phyloP scores from a whole-genome alignment of 2,329 filamentous ascomycete genomes.

The Fusarium aywerte region DNA sequence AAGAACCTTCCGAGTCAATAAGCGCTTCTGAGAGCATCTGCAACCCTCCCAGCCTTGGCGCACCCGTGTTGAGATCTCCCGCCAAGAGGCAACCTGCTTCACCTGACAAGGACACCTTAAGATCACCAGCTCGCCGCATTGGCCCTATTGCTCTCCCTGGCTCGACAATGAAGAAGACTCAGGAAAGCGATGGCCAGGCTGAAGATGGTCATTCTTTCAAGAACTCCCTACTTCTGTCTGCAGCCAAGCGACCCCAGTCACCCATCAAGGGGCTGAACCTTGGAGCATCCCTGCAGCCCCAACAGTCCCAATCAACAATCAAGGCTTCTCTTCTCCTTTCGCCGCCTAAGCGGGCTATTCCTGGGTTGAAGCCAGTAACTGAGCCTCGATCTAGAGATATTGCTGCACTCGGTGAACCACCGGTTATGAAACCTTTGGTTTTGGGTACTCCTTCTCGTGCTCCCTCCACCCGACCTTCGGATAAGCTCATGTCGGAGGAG shows the following conservation, averaged over 20 bases:
- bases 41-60: constrained; percentile 52
- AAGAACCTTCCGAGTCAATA: constrained; percentile 40
- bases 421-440: constrained; percentile 53
- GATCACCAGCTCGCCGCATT: constrained; percentile 64
- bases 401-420: constrained; percentile 44
- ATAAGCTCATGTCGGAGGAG: constrained; percentile 54
- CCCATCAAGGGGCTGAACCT: constrained; percentile 55
- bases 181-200: constrained; percentile 17
- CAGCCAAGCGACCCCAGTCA: constrained; percentile 62
- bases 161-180: constrained; percentile 48
- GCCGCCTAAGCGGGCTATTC: constrained; percentile 60
- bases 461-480: constrained; percentile 47
- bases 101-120: constrained; percentile 65
- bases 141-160: constrained; percentile 48
- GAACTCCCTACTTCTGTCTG: constrained; percentile 60
- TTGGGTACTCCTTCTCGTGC: constrained; percentile 47
- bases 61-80: constrained; percentile 62
- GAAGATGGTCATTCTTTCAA: constrained; percentile 52
- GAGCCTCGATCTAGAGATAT: constrained; percentile 43
- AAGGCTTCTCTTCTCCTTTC: constrained; percentile 62
- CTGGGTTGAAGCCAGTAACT: constrained; percentile 49
- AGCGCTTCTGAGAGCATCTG: constrained; percentile 47
- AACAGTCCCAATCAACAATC: constrained; percentile 53
- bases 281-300: constrained; percentile 42
- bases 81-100: constrained; percentile 65